Conservation (phyloP, 129 eudicot genomes). For the Silybum marianum region DNA sequence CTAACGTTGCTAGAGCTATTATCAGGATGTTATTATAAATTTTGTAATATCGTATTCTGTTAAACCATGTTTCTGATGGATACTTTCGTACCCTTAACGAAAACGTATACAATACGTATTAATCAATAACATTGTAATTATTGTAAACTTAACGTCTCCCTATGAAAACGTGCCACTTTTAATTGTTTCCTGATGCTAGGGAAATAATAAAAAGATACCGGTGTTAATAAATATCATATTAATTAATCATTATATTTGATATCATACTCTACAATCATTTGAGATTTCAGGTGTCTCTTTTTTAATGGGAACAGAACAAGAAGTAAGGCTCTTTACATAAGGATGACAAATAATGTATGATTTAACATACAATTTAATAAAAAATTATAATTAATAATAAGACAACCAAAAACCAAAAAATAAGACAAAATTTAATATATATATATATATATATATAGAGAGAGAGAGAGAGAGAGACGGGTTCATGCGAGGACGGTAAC, state of each 20-base stretch:
- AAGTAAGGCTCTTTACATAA: too few relatives aligned
- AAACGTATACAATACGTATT: not conserved
- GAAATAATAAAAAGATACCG: not conserved
- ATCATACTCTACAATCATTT: not conserved
- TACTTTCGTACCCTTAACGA: not conserved
- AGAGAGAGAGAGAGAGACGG: too few relatives aligned
- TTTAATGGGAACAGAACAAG: not conserved
- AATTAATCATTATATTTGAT: too few relatives aligned
- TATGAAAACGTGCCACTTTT: not conserved
- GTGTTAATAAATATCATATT: not conserved
- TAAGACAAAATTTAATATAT: not conserved
- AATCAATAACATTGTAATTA: not conserved
- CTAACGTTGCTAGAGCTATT: slow-evolving; percentile 50
- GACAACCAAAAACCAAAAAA: not conserved
- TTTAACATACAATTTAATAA: too few relatives aligned
- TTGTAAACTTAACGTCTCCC: not conserved
- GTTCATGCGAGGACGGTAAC: too few relatives aligned
- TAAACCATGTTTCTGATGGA: not conserved
- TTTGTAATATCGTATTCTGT: not conserved
- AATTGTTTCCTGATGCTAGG: not conserved
- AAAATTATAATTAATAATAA: too few relatives aligned
- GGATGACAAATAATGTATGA: too few relatives aligned
- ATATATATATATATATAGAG: too few relatives aligned
- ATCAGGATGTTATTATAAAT: slow-evolving; percentile 44
- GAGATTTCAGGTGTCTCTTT: not conserved